Conservation (phyloP, 148 eudicot genomes). For the Linanthus parryae region DNA sequence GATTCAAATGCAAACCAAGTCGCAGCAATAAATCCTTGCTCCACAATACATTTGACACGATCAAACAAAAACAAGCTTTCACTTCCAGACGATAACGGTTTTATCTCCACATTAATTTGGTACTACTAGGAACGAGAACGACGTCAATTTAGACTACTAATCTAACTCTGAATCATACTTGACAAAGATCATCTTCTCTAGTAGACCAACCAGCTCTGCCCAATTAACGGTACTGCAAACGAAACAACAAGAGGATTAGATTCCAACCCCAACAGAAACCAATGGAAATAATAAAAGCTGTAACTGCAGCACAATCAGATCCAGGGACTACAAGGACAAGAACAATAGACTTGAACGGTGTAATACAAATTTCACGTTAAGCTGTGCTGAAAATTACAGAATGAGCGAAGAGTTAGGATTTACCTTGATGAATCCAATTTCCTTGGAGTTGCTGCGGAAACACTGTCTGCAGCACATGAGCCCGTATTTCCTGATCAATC, state of each 20-base stretch:
- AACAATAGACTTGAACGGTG: background rate
- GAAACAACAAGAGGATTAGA: background rate
- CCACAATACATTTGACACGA: too few relatives aligned
- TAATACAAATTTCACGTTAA: background rate
- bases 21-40: too few relatives aligned
- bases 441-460: slow-evolving; percentile 11
- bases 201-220: too few relatives aligned
- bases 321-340: background rate
- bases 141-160: too few relatives aligned
- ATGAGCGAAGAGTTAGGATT: background rate
- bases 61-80: too few relatives aligned
- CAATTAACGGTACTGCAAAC: slow-evolving; percentile 11
- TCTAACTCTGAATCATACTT: too few relatives aligned
- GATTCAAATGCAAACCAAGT: too few relatives aligned
- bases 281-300: background rate
- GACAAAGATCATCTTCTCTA: too few relatives aligned
- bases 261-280: background rate
- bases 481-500: slow-evolving; percentile 9
- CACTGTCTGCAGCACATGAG: slow-evolving; percentile 14
- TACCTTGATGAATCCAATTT: slow-evolving; percentile 12
- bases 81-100: too few relatives aligned
- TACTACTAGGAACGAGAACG: too few relatives aligned
- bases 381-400: background rate
- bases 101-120: too few relatives aligned
- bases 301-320: background rate